Percentiles rank a stretch among this genome's conserved stretches.
phyloP scores from a whole-genome alignment of 2,329 filamentous ascomycete genomes.

The Xylaria sp. region DNA sequence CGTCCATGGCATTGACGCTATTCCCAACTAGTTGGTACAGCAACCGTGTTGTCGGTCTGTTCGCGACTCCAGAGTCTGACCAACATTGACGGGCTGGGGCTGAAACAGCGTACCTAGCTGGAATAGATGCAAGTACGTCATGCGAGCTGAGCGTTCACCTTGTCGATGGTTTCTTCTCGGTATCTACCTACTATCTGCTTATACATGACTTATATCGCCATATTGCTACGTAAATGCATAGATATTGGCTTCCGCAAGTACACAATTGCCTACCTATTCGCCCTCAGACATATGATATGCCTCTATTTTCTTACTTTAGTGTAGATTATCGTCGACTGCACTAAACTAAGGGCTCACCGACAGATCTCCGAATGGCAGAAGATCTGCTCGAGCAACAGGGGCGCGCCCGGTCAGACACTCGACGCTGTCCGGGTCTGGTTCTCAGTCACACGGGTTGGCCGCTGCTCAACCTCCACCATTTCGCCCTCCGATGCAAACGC shows the following conservation, averaged over 20 bases:
- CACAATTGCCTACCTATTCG: too few species aligned
- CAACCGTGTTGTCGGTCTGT: background rate
- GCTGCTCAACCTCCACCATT: constrained; percentile 21
- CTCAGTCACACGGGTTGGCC: constrained; percentile 27
- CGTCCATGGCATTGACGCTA: background rate
- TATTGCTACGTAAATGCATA: too few species aligned
- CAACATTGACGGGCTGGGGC: background rate
- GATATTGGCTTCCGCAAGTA: too few species aligned
- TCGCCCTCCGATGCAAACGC: background rate
- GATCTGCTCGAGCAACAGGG: background rate
- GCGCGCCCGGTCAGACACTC: background rate
- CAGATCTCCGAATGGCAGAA: constrained; percentile 3
- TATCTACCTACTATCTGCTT: too few species aligned
- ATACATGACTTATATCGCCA: too few species aligned
- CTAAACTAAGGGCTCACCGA: background rate
- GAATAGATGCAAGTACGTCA: background rate
- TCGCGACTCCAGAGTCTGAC: background rate
- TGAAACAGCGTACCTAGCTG: background rate
- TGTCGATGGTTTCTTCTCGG: background rate
- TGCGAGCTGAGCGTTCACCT: background rate
- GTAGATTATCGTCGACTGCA: background rate
- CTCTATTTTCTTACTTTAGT: too few species aligned
- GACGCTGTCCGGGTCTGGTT: constrained; percentile 17
- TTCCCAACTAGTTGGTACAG: background rate
- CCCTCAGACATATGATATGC: too few species aligned